Base-by-base conservation (phyloP, 345 rosid genomes). In the Syzygium aromaticum region DNA sequence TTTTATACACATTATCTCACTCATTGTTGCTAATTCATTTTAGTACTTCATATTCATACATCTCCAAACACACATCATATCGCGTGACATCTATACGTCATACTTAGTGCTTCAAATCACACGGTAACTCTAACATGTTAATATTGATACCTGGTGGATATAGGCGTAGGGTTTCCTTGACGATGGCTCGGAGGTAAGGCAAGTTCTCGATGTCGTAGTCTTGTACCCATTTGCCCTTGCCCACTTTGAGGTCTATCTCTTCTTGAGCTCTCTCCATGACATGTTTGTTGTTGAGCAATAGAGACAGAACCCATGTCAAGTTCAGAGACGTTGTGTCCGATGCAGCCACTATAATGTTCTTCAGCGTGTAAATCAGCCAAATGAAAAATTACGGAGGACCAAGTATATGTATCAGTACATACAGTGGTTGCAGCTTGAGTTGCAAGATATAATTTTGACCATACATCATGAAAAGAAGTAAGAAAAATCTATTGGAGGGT, bases 81-180 rank as follows among this genome's bases (percentile, higher is more conserved):
- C 25, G n/a, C 2, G 10, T 8, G 30, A 25, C 13, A 14, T 51
- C 8, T 16, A 7, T 19, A 84, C 52, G 64, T 54, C 27, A 0
- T 27, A 15, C 85, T 14, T 3, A 23, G 5, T 28, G 40, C 21
- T 28, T 64, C 77, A 17, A 64, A 64, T 28, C 19, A 22, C 11
- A 2, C 6, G 5, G 1, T 16, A 38, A 28, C 40, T 21, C 3
- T 17, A 5, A 52, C 7, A 3, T 52, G 61, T 84, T 15, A 84
- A 84, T 40, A 52, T 16, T 3, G 16, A 7, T 51, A 46, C 92
- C 93, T 6, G 93, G 91, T 23, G 93, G 94, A 87, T 93, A 88
- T 14, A 94, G 87, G 5, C 96, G 91, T 6, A 90, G 85, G 51
- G 95, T 90, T 89, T 95, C 98, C 64, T 95, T 95, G 57, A 95